phyloP scores from a whole-genome alignment of 208 protist genomes.

The Leishmania tarentolae region DNA sequence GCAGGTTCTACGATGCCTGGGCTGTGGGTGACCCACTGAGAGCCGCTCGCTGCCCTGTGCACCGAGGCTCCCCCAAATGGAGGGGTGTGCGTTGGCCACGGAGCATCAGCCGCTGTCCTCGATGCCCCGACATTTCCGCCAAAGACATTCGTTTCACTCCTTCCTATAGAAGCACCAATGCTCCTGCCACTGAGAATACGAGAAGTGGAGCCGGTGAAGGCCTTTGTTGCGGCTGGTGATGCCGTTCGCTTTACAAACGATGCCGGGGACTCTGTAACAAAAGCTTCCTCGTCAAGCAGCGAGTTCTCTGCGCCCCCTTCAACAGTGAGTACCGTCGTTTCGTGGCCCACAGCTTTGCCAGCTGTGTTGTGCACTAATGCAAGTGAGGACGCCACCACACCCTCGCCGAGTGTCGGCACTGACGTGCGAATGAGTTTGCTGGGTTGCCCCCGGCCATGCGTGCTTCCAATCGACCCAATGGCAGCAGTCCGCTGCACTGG shows the following conservation, averaged over 20 bases:
- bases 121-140: not conserved
- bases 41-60: not conserved
- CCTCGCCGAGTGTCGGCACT: not conserved
- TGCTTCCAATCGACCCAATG: not conserved
- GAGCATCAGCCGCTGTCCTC: not conserved
- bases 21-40: not conserved
- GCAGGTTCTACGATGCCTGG: not conserved
- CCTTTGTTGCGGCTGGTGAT: not conserved
- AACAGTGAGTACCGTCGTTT: not conserved
- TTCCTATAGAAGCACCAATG: not conserved
- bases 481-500: constrained; percentile 1
- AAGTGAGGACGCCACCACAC: too few species aligned
- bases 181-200: not conserved
- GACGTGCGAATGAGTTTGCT: not conserved
- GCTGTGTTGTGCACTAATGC: not conserved
- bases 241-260: constrained; percentile 21
- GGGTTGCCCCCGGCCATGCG: not conserved
- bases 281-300: not conserved
- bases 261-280: constrained; percentile 3
- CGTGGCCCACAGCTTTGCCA: not conserved
- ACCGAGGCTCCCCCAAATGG: not conserved
- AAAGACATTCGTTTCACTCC: not conserved
- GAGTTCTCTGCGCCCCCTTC: not conserved
- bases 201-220: not conserved
- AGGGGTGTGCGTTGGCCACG: too few species aligned